Percentiles rank a stretch among this genome's conserved stretches.
Evolutionary conservation across 1,284 basidiomycete genomes (phyloP).

Genomic region (Ceratobasidium sp.): DNA sequence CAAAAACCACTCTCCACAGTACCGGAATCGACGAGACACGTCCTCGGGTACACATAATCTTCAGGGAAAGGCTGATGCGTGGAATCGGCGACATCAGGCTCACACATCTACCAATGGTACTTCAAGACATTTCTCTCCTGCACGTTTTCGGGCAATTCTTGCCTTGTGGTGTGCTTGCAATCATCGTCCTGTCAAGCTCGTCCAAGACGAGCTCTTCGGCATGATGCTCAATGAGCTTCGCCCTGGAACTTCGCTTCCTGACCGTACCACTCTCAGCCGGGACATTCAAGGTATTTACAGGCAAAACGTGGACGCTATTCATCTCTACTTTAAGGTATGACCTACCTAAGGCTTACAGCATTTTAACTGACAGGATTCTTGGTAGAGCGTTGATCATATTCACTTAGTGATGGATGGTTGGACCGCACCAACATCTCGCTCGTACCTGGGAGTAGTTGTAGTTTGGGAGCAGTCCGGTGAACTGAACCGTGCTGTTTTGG

Average conservation of each 20-base stretch:
- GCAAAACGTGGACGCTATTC: not conserved
- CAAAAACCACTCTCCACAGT: slow-evolving; percentile 10
- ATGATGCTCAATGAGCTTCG: slow-evolving; percentile 12
- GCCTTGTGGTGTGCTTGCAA: slow-evolving; percentile 16
- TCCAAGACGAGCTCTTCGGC: slow-evolving; percentile 4
- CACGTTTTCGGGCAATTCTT: slow-evolving; percentile 3
- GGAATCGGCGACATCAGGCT: not conserved
- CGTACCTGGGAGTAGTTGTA: slow-evolving; percentile 7
- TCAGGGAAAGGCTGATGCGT: not conserved
- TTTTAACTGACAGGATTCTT: not conserved
- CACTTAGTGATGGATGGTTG: slow-evolving; percentile 11
- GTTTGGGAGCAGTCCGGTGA: not conserved
- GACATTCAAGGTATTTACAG: slow-evolving; percentile 12
- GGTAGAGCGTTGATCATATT: not conserved
- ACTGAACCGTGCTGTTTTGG: not conserved
- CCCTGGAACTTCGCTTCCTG: not conserved
- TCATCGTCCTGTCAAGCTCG: slow-evolving; percentile 16
- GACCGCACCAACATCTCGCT: slow-evolving; percentile 25
- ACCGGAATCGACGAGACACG: slow-evolving; percentile 2
- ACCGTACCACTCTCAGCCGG: not conserved
- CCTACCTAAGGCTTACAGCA: not conserved
- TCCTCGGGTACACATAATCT: slow-evolving; percentile 7
- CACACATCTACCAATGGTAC: not conserved
- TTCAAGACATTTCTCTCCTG: not conserved
- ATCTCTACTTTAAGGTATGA: not conserved